phyloP scores from a whole-genome alignment of 2,329 filamentous ascomycete species.

The Tolypocladium tundrense region DNA sequence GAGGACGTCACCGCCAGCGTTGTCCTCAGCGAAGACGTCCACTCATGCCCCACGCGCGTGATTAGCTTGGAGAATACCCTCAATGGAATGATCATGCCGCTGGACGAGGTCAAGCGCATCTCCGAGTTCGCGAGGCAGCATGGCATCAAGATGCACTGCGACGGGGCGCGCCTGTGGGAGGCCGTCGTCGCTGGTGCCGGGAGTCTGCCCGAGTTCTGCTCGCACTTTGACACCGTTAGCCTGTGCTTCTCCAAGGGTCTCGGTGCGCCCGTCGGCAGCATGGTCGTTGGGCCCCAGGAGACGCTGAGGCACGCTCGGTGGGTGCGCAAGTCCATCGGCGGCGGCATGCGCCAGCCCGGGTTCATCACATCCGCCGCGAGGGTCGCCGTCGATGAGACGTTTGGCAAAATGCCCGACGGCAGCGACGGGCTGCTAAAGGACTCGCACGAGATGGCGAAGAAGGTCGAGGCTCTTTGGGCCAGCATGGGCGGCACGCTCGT shows the following conservation, averaged over 20 bases:
- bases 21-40: conserved; percentile 59
- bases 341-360: conserved; percentile 63
- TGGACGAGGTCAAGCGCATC: conserved; percentile 61
- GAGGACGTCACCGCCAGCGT: conserved; percentile 62
- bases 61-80: conserved; percentile 84
- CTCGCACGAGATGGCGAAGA: conserved; percentile 53
- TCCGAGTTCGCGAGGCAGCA: conserved; percentile 55
- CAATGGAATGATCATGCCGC: conserved; percentile 66
- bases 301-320: conserved; percentile 29
- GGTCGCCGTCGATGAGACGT: conserved; percentile 49
- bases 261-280: conserved; percentile 69
- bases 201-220: conserved; percentile 54
- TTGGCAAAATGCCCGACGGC: conserved; percentile 25
- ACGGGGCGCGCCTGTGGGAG: conserved; percentile 76
- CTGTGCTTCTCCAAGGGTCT: conserved; percentile 77
- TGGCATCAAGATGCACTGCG: conserved; percentile 61
- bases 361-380: conserved; percentile 61
- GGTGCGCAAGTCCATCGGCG: conserved; percentile 61
- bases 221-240: conserved; percentile 62
- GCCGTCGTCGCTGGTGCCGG: conserved; percentile 63
- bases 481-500: conserved; percentile 56
- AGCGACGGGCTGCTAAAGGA: conserved; percentile 46
- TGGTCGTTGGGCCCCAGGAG: conserved; percentile 46
- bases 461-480: conserved; percentile 60
- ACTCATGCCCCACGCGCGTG: conserved; percentile 69